Percentiles rank a stretch among this genome's conserved stretches.
These are phyloP conservation scores for Boletus sp. DNA, from an alignment of 1,284 basidiomycete genomes.

Conservation along the genomic window DNA sequence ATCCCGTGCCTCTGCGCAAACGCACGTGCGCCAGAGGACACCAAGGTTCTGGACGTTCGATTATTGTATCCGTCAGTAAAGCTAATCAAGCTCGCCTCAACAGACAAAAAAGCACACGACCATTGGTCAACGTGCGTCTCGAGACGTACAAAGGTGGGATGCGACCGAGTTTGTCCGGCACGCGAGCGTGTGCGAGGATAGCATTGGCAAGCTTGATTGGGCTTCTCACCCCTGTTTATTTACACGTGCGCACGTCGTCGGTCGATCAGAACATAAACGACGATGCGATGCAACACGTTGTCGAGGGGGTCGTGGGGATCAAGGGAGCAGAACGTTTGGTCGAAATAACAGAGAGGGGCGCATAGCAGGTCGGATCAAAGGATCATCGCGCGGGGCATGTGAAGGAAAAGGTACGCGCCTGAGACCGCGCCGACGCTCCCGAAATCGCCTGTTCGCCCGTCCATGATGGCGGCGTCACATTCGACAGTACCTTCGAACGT, in stretches of 20 bases:
- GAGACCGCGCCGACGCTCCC: constrained; percentile 70
- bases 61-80: not conserved
- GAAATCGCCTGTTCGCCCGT: constrained; percentile 49
- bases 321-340: not conserved
- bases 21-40: constrained; percentile 49
- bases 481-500: constrained; percentile 67
- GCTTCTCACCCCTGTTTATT: constrained; percentile 55
- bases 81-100: not conserved
- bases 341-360: not conserved
- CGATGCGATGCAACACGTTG: not conserved
- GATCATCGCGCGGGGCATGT: not conserved
- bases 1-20: constrained; percentile 42
- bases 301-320: not conserved
- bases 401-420: constrained; percentile 40
- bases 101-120: not conserved
- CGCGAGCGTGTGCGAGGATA: constrained; percentile 53
- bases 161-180: constrained; percentile 54
- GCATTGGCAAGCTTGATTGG: constrained; percentile 59
- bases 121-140: not conserved
- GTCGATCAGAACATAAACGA: not conserved
- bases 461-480: constrained; percentile 76
- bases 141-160: constrained; percentile 58
- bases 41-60: constrained; percentile 40
- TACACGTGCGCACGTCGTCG: not conserved
- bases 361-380: constrained; percentile 9